Conservation (phyloP, 768 basidiomycete genomes). For the Rhizopogon sp. region DNA sequence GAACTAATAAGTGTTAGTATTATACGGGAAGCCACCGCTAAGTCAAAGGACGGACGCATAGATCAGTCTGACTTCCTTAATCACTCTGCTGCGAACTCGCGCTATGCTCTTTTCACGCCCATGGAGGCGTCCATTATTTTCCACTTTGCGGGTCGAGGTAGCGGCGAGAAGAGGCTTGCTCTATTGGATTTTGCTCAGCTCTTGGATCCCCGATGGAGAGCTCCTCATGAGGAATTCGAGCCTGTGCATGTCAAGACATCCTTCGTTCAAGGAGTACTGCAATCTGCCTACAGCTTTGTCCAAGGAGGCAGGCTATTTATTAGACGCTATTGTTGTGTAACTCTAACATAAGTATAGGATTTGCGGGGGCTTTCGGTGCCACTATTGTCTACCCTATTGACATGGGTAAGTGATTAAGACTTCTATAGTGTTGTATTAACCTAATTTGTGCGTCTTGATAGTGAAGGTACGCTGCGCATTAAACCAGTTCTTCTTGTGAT, state of each 20-base stretch:
- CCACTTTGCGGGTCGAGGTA: slow-evolving; percentile 90
- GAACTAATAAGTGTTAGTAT: slow-evolving; percentile 42
- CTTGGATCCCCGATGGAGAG: slow-evolving; percentile 84
- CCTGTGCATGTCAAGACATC: slow-evolving; percentile 31
- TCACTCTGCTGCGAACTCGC: slow-evolving; percentile 77
- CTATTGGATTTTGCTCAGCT: slow-evolving; percentile 90
- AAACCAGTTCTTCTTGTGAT: neutral
- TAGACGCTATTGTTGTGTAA: neutral
- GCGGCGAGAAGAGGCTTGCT: slow-evolving; percentile 63
- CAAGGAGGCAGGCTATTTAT: slow-evolving; percentile 60
- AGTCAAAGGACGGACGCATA: slow-evolving; percentile 93
- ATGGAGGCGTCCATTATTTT: slow-evolving; percentile 99
- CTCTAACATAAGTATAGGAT: slow-evolving; percentile 41
- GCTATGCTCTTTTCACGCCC: slow-evolving; percentile 93
- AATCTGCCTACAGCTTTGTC: slow-evolving; percentile 81
- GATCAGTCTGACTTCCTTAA: slow-evolving; percentile 95
- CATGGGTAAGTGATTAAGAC: slow-evolving; percentile 53
- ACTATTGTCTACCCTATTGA: slow-evolving; percentile 99
- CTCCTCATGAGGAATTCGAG: slow-evolving; percentile 54
- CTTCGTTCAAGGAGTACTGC: slow-evolving; percentile 49
- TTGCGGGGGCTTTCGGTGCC: slow-evolving; percentile 92
- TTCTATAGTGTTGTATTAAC: neutral
- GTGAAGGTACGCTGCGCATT: slow-evolving; percentile 58
- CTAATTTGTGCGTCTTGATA: slow-evolving; percentile 23
- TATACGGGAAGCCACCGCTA: slow-evolving; percentile 84